Evolutionary conservation across 805 yeast genomes (phyloP), one percentile per base, ranked within the genome.

Genomic region (Zygosaccharomyces gambellarensis): DNA sequence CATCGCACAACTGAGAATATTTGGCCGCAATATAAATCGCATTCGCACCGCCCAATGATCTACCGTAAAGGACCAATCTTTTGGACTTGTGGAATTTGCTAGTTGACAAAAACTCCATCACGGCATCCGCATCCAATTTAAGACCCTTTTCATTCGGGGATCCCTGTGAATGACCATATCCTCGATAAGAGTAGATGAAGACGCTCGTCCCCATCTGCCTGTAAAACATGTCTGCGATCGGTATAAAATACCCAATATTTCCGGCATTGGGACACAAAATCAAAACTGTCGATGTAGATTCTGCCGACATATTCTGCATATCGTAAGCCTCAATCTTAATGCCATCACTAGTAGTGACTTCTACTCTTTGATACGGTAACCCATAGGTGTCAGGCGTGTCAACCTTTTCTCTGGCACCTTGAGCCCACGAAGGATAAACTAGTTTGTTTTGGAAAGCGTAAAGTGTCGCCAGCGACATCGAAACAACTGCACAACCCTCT

Each of bases 1-100:
- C 96, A 47, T 75, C 74, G 11, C 88, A 71, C 28, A 73, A 51
- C 1, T 67, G 58, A 2, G 81, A 71, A 58, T 75, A 78, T 21
- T 74, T 75, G 2, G 88, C 74, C 0, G 94, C 90, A 46, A 89
- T 77, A 68, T 89, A 86, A 17, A 90, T 78, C 6, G 95, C 89
- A 31, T 87, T 96, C 0, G 98, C 99, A 3, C 98, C 98, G 31
- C 99, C 99, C 10, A 92, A 71, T 8, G 96, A 87, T 44, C 97
- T 75, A 1, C 98, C 98, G 63, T 90, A 90, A 8, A 90, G 71
- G 0, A 88, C 70, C 2, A 90, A 53, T 7, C 55, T 62, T 9
- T 81, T 70, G 1, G 85, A 74, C 44, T 72, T 65, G 43, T 72
- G 69, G 48, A 82, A 74, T 10, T 71, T 70, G 58, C 86, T 84